Base-by-base conservation (phyloP, 2,329 filamentous ascomycete genomes). In the Pseudogymnoascus sp. region DNA sequence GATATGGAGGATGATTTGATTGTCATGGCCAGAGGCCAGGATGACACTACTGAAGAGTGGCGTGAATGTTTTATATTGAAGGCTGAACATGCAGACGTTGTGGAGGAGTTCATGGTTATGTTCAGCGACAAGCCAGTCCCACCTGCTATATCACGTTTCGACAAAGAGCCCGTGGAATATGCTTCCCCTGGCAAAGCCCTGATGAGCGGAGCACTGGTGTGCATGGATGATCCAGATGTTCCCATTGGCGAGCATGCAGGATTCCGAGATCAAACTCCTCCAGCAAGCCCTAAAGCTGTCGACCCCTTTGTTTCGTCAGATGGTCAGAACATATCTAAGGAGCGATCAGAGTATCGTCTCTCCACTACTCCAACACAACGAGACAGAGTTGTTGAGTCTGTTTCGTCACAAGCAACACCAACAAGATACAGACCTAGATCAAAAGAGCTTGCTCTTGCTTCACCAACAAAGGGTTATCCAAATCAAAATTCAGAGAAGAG, bases 61-160 rank as follows among this genome's bases (percentile, higher is more conserved):
- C 86, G 86, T 64, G 92, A 99, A 74, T 77, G 96, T 6, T 78
- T 97, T 62, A 87, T 85, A n/a, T 78, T 97, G 14, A 83, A 80
- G 8, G 85, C 89, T 2, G 87, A 92, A 60, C 67, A 72, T 20
- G 33, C 61, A 3, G 67, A 70, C 85, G 90, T 58, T 30, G 57
- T 87, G 92, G 64, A 86, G 90, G 61, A 86, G 92, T 60, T 60
- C 22, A 57, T 50, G 18, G 28, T 30, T 6, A 50, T 41, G 58
- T 39, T 58, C 1, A 81, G 81, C 14, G 75, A 75, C 39, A 73
- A 70, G 25, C 82, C 82, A 1, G 69, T 81, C 9, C 80, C 83
- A 2, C 81, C 59, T 47, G 50, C 81, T 0, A 73, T 76, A 57
- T 71, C 74, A 4, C 72, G 70, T 60, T 65, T 73, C 35, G 58